Conservation (phyloP, 2,329 filamentous ascomycete species). For the Sclerotinia spermophila region DNA sequence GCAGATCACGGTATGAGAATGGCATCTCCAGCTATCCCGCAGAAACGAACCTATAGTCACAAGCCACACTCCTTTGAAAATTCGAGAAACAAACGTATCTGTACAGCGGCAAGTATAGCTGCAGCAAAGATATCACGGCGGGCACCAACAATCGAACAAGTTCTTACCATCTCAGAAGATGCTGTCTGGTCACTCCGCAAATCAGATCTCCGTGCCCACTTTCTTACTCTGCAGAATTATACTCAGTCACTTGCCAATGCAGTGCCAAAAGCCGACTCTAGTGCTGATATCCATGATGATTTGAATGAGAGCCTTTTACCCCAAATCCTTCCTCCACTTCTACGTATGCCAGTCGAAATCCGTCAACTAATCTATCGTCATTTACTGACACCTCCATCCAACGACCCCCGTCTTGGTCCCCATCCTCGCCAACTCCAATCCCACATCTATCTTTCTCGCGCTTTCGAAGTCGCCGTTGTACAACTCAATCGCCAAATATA, state of each 20-base stretch:
- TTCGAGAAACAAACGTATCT: neutral
- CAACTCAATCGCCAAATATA: conserved; percentile 30
- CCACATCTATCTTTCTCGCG: conserved; percentile 29
- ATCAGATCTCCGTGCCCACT: conserved; percentile 27
- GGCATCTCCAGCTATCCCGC: neutral
- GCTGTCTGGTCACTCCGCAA: conserved; percentile 30
- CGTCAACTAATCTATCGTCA: conserved; percentile 28
- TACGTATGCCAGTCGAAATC: conserved; percentile 30
- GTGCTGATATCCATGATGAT: conserved; percentile 17
- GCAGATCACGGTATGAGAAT: neutral
- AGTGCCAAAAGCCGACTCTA: neutral
- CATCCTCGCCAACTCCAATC: conserved; percentile 34
- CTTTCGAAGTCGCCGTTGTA: conserved; percentile 26
- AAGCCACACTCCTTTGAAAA: neutral
- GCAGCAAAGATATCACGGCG: conserved; percentile 4
- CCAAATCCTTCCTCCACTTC: conserved; percentile 21
- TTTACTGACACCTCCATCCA: conserved; percentile 21
- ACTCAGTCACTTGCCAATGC: conserved; percentile 21
- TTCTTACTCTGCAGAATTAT: conserved; percentile 31
- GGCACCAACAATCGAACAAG: conserved; percentile 6
- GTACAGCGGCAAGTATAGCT: conserved; percentile 5
- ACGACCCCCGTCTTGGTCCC: conserved; percentile 27
- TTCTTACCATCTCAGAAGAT: conserved; percentile 29
- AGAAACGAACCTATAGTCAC: neutral
- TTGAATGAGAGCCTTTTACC: neutral